Percentiles rank a stretch among this genome's conserved stretches.
Evolutionary conservation across 1,284 basidiomycete genomes (phyloP).

Genomic region (Neolentinus lepideus): DNA sequence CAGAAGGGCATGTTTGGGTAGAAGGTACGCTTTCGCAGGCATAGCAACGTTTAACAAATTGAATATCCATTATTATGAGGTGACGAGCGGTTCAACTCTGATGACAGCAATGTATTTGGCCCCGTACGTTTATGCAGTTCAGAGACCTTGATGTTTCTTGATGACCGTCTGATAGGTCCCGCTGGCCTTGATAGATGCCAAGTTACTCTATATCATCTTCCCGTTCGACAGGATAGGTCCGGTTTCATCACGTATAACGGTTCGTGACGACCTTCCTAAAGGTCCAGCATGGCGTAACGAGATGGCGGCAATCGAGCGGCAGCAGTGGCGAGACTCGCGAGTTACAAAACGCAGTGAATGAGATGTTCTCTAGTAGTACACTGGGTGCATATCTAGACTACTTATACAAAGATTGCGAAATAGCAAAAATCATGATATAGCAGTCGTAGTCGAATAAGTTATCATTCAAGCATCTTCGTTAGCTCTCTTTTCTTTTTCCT

Average conservation of each 20-base stretch:
- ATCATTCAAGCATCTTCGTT: background rate
- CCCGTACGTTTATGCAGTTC: conserved; percentile 37
- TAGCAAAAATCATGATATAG: background rate
- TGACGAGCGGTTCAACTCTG: conserved; percentile 57
- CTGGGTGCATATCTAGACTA: background rate
- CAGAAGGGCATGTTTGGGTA: conserved; percentile 63
- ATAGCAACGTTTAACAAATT: background rate
- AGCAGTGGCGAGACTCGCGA: conserved; percentile 34
- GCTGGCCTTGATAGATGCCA: conserved; percentile 54
- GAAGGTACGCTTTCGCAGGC: conserved; percentile 41
- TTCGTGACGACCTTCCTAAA: conserved; percentile 12
- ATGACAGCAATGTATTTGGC: conserved; percentile 70
- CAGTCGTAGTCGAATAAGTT: background rate
- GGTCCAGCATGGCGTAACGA: conserved; percentile 36
- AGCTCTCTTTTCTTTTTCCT: background rate
- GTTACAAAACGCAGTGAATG: conserved; percentile 20
- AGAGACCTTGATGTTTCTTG: background rate
- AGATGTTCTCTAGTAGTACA: background rate
- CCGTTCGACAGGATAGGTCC: conserved; percentile 48
- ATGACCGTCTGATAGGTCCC: conserved; percentile 39
- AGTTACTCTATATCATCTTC: conserved; percentile 54
- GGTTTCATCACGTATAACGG: conserved; percentile 14
- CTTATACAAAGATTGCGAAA: background rate
- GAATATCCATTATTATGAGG: conserved; percentile 28
- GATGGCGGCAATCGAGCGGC: conserved; percentile 38